Base-by-base conservation (phyloP, 805 yeast species). In the Candida silvicultrix region DNA sequence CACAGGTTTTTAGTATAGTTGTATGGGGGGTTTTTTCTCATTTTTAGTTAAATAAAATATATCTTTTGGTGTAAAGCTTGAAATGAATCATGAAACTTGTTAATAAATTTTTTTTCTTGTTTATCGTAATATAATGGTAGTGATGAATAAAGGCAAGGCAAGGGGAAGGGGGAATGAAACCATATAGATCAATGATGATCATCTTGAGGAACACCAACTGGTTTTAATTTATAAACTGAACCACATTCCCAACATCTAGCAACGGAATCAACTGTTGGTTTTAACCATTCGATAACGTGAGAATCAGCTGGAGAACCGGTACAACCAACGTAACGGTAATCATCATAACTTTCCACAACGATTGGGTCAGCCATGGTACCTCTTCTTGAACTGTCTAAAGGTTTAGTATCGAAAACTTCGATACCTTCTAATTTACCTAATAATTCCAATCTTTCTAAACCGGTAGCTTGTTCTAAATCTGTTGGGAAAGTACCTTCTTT, bases 171-270 rank as follows among this genome's bases (percentile, higher is more conserved):
- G 14, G 16, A 12, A 41, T 7, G 25, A 12, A n/a, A 34, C 6
- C n/a, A 5, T 4, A 7, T 12, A 22, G 31, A 38, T 37, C 57
- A 60, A 51, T 58, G 58, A 65, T 73, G 77, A 64, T 78, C 82
- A 60, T 72, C 80, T 51, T 70, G 78, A 57, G 83, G 85, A 56
- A 81, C 85, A 70, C 97, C 97, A 61, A 90, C 77, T 73, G 83
- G 84, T 72, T 89, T 86, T 60, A 90, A 72, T 63, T 86, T 81
- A 78, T 85, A 92, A 57, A 89, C 96, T 58, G 90, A 84, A 70
- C 99, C 99, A 70, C 98, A 92, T 71, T 94, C 97, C 96, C 97
- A 88, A 75, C 97, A 94, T 82, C 99, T 89, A 57, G 86, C 86
- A 51, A 85, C 85, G 70, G 87, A 75, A 42, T 79, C 86, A 54